Evolutionary conservation across 148 eudicot genomes (phyloP).

Genomic region (Chenopodium formosanum): DNA sequence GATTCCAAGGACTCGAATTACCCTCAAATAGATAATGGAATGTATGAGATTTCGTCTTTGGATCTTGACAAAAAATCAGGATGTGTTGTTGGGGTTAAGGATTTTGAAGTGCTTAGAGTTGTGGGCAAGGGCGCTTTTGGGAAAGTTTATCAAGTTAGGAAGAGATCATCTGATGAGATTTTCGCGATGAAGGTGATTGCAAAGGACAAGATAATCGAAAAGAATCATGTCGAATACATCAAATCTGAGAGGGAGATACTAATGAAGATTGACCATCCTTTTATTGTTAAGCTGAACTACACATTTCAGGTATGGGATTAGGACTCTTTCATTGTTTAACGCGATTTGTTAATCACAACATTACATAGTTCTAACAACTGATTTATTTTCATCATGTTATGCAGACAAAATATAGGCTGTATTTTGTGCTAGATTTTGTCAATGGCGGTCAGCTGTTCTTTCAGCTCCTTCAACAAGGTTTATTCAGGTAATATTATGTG

Average conservation of each 20-base stretch:
- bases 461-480: conserved; percentile 49
- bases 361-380: background rate
- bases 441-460: conserved; percentile 58
- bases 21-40: background rate
- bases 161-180: conserved; percentile 33
- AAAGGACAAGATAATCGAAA: conserved; percentile 42
- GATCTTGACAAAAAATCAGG: background rate
- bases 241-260: conserved; percentile 46
- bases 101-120: conserved; percentile 44
- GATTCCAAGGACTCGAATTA: conserved; percentile 17
- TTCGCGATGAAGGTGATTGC: conserved; percentile 53
- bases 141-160: conserved; percentile 45
- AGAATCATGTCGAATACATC: conserved; percentile 42
- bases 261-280: conserved; percentile 50
- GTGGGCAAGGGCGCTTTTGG: conserved; percentile 51
- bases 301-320: conserved; percentile 41
- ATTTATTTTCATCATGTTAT: background rate
- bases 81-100: conserved; percentile 29
- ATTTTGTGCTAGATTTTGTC: conserved; percentile 52
- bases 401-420: conserved; percentile 53
- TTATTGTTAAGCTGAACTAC: conserved; percentile 44
- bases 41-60: background rate
- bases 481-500: conserved; percentile 34
- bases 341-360: background rate
- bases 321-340: background rate